A percentile compares a stretch with the other conserved stretches of the same genome.
Conservation (phyloP, 1,139 yeast genomes). For the Blastobotrys serpentis region DNA sequence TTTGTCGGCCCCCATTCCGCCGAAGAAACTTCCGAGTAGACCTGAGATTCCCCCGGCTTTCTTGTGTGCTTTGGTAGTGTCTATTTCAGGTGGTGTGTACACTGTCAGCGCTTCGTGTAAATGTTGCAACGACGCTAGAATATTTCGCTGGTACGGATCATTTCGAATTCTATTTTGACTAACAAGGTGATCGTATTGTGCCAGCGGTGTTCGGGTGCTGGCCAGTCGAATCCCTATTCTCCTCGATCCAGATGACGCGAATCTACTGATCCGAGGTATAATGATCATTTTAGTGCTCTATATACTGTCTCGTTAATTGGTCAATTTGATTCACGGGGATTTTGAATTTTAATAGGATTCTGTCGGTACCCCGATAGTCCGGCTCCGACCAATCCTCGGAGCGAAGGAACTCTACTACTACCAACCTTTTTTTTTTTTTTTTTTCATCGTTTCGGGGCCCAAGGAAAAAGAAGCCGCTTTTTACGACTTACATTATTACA, state of each 20-base stretch:
- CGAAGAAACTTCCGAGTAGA: constrained; percentile 17
- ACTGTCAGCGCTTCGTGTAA: constrained; percentile 27
- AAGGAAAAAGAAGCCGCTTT: too few species aligned
- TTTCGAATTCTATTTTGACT: constrained; percentile 52
- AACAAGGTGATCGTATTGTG: constrained; percentile 61
- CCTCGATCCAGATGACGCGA: neutral
- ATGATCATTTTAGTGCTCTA: too few species aligned
- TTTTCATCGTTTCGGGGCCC: too few species aligned
- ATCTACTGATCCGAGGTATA: neutral
- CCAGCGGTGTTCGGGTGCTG: constrained; percentile 45
- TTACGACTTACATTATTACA: too few species aligned
- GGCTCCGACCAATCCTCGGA: too few species aligned
- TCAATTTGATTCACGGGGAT: too few species aligned
- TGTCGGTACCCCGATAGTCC: too few species aligned
- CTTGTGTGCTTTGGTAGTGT: constrained; percentile 14
- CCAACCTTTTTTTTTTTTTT: too few species aligned
- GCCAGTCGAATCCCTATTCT: neutral
- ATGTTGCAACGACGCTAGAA: constrained; percentile 30
- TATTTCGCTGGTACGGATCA: constrained; percentile 59
- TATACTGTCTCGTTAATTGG: too few species aligned
- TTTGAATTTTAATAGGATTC: too few species aligned
- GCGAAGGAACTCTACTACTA: too few species aligned
- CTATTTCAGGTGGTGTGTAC: constrained; percentile 28
- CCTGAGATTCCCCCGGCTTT: constrained; percentile 17
- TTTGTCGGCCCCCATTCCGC: constrained; percentile 16